phyloP scores from a whole-genome alignment of 306 rosid species.

The Lotus japonicus region DNA sequence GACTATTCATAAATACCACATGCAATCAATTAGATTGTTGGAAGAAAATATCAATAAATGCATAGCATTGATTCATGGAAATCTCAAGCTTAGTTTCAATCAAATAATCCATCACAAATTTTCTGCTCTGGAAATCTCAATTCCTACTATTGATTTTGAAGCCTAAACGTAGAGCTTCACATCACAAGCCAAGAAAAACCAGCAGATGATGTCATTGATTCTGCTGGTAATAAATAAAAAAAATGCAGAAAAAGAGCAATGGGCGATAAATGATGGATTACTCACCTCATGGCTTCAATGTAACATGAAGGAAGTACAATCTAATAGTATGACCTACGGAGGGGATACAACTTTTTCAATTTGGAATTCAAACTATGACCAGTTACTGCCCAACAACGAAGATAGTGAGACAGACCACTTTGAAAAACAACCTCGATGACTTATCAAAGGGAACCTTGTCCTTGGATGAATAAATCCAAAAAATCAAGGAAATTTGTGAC shows the following conservation, averaged over 20 bases:
- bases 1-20: no score
- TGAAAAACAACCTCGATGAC: not conserved
- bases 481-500: not conserved
- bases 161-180: not conserved
- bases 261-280: not conserved
- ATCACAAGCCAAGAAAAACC: not conserved
- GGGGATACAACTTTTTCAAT: not conserved
- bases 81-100: not conserved
- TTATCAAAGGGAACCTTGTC: not conserved
- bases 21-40: no score
- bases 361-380: not conserved
- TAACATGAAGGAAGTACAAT: not conserved
- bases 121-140: not conserved
- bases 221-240: not conserved
- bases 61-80: no score
- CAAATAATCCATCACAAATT: not conserved
- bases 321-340: not conserved
- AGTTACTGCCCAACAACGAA: not conserved
- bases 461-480: not conserved
- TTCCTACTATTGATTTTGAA: not conserved
- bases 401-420: no score
- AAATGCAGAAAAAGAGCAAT: not conserved
- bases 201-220: not conserved
- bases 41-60: no score
- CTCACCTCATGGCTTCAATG: not conserved